phyloP scores from a whole-genome alignment of 352 stramenopile species.

The Pythium dissimile region DNA sequence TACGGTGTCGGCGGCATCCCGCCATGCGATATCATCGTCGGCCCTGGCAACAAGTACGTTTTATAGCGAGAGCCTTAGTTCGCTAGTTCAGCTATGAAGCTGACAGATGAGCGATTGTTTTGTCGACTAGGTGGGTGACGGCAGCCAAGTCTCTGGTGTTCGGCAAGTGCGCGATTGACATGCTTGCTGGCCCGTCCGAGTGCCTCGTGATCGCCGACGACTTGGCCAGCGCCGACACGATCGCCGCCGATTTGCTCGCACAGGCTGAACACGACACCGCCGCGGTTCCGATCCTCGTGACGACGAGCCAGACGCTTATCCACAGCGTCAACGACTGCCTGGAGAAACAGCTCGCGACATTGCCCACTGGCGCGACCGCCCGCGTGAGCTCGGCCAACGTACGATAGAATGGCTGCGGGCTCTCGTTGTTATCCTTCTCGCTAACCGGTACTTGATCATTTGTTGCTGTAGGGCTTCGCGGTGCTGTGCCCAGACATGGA shows the following conservation, averaged over 20 bases:
- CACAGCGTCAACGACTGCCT: constrained; percentile 89
- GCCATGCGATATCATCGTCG: constrained; percentile 97
- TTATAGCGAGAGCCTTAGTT: not conserved
- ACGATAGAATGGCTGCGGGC: no score
- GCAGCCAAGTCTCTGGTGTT: constrained; percentile 97
- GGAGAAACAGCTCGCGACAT: constrained; percentile 62
- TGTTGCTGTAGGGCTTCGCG: constrained; percentile 52
- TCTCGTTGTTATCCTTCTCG: not conserved
- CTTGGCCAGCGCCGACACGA: constrained; percentile 63
- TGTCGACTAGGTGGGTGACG: constrained; percentile 90
- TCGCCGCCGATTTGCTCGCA: constrained; percentile 73
- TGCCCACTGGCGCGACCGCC: constrained; percentile 62
- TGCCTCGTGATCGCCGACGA: constrained; percentile 97
- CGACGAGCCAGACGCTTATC: constrained; percentile 82
- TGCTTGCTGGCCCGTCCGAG: constrained; percentile 97
- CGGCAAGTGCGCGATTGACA: constrained; percentile 98
- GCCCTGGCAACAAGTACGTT: constrained; percentile 94
- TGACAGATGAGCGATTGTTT: not conserved
- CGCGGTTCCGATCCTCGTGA: constrained; percentile 95
- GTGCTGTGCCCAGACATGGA: constrained; percentile 73
- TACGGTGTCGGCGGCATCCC: constrained; percentile 92
- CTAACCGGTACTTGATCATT: no score
- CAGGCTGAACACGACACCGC: constrained; percentile 97
- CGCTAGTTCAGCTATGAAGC: no score
- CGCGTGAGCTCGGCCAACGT: constrained; percentile 63